Percentiles rank a stretch among this genome's conserved stretches.
Evolutionary conservation across 2,329 filamentous ascomycete genomes (phyloP).

Genomic region (Pestalotiopsis sp.): DNA sequence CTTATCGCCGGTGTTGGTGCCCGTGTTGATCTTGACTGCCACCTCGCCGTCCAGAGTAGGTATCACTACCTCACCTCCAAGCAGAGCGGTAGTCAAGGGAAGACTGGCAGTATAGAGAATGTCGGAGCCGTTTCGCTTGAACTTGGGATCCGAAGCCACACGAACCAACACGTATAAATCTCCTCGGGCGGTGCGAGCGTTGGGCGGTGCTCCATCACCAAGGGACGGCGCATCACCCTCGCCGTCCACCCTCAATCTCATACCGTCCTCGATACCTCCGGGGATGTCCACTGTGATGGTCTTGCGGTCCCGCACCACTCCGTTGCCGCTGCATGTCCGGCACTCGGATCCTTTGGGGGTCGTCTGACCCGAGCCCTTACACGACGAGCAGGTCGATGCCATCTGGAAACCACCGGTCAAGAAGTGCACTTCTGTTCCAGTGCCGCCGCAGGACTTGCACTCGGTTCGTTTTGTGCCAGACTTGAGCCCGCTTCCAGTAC

Average conservation of each 20-base stretch:
- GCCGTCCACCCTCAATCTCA: slow-evolving; percentile 82
- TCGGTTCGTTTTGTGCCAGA: slow-evolving; percentile 70
- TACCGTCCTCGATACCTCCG: slow-evolving; percentile 93
- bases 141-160: slow-evolving; percentile 87
- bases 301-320: slow-evolving; percentile 81
- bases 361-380: slow-evolving; percentile 75
- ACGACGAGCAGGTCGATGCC: slow-evolving; percentile 83
- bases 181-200: slow-evolving; percentile 70
- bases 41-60: slow-evolving; percentile 91
- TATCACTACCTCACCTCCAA: slow-evolving; percentile 87
- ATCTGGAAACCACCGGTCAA: slow-evolving; percentile 96
- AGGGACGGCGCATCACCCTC: slow-evolving; percentile 87
- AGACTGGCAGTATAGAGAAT: slow-evolving; percentile 91
- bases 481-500: slow-evolving; percentile 83
- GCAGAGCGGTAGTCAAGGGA: slow-evolving; percentile 87
- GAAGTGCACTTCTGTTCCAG: slow-evolving; percentile 83
- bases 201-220: slow-evolving; percentile 66
- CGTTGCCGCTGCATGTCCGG: slow-evolving; percentile 76
- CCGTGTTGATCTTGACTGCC: slow-evolving; percentile 87
- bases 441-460: slow-evolving; percentile 83
- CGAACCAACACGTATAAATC: slow-evolving; percentile 91
- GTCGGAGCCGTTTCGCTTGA: slow-evolving; percentile 84
- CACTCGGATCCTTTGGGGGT: slow-evolving; percentile 84
- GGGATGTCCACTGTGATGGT: slow-evolving; percentile 90
- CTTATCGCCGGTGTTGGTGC: slow-evolving; percentile 89